These are phyloP conservation scores for Podaxis pistillaris DNA, from an alignment of 768 basidiomycete species.

Conservation along the genomic window DNA sequence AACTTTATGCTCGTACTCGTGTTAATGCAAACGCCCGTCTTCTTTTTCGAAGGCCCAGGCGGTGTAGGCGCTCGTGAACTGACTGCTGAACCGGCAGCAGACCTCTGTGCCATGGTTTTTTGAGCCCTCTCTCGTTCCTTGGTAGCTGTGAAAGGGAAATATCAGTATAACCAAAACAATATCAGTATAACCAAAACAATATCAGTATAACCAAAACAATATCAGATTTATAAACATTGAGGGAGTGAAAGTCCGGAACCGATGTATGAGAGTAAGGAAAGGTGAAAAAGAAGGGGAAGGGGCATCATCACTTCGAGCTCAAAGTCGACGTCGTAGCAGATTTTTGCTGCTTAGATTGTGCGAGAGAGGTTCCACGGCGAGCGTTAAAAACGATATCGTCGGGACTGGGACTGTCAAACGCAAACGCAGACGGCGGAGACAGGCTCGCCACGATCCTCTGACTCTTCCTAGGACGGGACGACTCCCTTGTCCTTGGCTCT, in stretches of 20 bases:
- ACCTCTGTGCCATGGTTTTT: slow-evolving; percentile 50
- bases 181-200: no score
- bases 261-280: slow-evolving; percentile 20
- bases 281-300: slow-evolving; percentile 18
- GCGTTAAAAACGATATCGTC: slow-evolving; percentile 87
- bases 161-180: slow-evolving; percentile 33
- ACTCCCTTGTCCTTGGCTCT: slow-evolving; percentile 14
- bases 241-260: slow-evolving; percentile 8
- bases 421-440: slow-evolving; percentile 41
- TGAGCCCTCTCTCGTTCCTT: slow-evolving; percentile 78
- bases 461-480: not conserved
- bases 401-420: slow-evolving; percentile 85
- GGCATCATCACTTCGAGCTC: slow-evolving; percentile 20
- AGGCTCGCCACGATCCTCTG: slow-evolving; percentile 33
- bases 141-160: slow-evolving; percentile 58
- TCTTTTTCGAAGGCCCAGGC: slow-evolving; percentile 42
- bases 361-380: slow-evolving; percentile 60
- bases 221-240: not conserved
- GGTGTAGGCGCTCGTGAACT: slow-evolving; percentile 48
- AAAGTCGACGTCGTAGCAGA: slow-evolving; percentile 20
- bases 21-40: slow-evolving; percentile 30
- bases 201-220: slow-evolving; percentile 33
- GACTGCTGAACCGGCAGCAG: slow-evolving; percentile 38
- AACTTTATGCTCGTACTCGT: slow-evolving; percentile 28
- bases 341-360: slow-evolving; percentile 17